These are phyloP conservation scores for Blastobotrys capitulatus DNA, from an alignment of 1,139 yeast species.

Conservation along the genomic window DNA sequence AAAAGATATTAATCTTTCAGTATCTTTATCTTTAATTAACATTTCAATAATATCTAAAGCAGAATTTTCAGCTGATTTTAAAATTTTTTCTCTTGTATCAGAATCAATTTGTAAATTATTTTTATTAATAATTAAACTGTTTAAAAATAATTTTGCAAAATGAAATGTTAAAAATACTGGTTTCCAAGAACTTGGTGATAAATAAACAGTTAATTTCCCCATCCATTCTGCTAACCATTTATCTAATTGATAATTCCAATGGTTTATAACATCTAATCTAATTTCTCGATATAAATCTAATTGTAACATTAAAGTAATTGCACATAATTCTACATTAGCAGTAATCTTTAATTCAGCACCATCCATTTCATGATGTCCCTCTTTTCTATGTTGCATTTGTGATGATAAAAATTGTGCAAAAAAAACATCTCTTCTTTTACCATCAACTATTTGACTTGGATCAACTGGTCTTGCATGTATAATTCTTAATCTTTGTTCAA, in stretches of 20 bases:
- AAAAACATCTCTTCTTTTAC: conserved; percentile 13
- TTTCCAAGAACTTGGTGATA: conserved; percentile 24
- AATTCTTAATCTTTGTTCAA: conserved; percentile 24
- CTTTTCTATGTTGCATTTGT: conserved; percentile 14
- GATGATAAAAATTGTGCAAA: conserved; percentile 13
- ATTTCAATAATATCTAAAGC: conserved; percentile 24
- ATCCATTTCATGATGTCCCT: conserved; percentile 17
- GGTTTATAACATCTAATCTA: conserved; percentile 16
- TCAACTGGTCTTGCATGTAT: conserved; percentile 23
- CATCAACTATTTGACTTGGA: conserved; percentile 14
- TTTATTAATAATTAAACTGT: conserved; percentile 13
- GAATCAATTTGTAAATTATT: conserved; percentile 9
- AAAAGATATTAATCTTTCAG: conserved; percentile 21
- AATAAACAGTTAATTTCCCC: conserved; percentile 22
- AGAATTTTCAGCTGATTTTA: conserved; percentile 22
- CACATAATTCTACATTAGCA: conserved; percentile 26
- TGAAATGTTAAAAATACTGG: conserved; percentile 25
- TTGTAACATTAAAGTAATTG: conserved; percentile 23
- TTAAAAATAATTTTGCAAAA: conserved; percentile 24
- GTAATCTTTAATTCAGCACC: conserved; percentile 23
- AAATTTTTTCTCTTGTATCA: conserved; percentile 10
- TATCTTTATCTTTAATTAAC: conserved; percentile 23
- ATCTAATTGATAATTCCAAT: conserved; percentile 25
- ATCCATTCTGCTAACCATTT: conserved; percentile 26
- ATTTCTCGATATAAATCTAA: conserved; percentile 19